A percentile compares a stretch with the other conserved stretches of the same genome.
These are phyloP conservation scores for Vitis hybrid DNA, from an alignment of 177 flowering plant genomes.

Conservation along the genomic window DNA sequence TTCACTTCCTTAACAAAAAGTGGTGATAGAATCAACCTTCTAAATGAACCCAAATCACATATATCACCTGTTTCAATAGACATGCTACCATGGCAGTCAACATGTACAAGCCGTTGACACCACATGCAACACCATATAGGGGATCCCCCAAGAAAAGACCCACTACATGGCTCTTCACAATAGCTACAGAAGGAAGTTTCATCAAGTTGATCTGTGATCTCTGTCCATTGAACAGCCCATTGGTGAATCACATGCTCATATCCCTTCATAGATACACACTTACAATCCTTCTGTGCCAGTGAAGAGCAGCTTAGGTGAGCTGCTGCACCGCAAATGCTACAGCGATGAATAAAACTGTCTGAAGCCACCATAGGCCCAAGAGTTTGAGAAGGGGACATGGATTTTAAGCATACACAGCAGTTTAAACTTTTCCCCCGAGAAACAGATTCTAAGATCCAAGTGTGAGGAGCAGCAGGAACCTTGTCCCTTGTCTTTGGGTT, in stretches of 20 bases:
- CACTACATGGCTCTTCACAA: conserved; percentile 92
- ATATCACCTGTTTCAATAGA: conserved; percentile 75
- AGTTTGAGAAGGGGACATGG: conserved; percentile 68
- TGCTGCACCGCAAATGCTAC: conserved; percentile 80
- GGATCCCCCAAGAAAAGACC: conserved; percentile 86
- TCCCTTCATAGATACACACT: conserved; percentile 86
- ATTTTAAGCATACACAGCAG: conserved; percentile 91
- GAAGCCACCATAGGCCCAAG: conserved; percentile 73
- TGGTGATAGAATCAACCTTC: conserved; percentile 85
- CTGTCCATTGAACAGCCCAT: conserved; percentile 94
- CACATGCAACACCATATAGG: conserved; percentile 98
- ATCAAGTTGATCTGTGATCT: conserved; percentile 74
- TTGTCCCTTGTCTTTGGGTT: conserved; percentile 69
- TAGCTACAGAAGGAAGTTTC: conserved; percentile 78
- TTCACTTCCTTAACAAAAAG: conserved; percentile 69
- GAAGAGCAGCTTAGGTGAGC: conserved; percentile 80
- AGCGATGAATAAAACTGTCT: conserved; percentile 70
- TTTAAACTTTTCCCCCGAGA: conserved; percentile 77
- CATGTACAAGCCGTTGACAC: conserved; percentile 92
- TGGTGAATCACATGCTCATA: conserved; percentile 77
- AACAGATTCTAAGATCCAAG: conserved; percentile 69
- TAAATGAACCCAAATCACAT: conserved; percentile 87
- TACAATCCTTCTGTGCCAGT: conserved; percentile 85
- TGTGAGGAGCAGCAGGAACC: conserved; percentile 67
- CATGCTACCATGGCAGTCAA: conserved; percentile 76